Conservation (phyloP, 1,284 basidiomycete species). For the Naganishia sp. region DNA sequence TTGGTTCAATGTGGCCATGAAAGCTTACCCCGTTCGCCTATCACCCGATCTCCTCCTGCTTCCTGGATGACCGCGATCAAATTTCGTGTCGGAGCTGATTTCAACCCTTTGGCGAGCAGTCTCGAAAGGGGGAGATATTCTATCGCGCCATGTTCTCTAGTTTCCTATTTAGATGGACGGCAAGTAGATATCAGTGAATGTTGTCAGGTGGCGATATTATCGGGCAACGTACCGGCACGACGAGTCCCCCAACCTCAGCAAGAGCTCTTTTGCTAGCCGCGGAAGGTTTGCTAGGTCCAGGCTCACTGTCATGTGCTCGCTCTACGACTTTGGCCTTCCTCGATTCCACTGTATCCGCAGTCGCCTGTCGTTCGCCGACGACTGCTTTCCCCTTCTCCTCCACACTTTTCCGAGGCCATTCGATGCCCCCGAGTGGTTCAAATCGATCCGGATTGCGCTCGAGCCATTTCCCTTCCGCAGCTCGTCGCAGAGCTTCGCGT, state of each 20-base stretch:
- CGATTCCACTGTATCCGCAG: neutral
- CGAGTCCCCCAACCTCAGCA: conserved; percentile 1
- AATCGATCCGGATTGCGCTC: conserved; percentile 2
- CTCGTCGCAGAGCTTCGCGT: conserved; percentile 9
- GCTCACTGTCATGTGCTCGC: too few relatives aligned
- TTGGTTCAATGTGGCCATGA: neutral
- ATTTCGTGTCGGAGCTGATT: neutral
- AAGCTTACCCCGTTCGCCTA: conserved; percentile 10
- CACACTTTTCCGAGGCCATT: too few relatives aligned
- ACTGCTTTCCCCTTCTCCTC: neutral
- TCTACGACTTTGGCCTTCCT: neutral
- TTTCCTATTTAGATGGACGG: neutral
- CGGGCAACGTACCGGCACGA: conserved; percentile 1
- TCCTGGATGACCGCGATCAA: conserved; percentile 1
- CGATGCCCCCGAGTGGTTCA: neutral
- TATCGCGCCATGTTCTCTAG: neutral
- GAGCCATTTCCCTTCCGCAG: conserved; percentile 17
- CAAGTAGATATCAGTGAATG: neutral
- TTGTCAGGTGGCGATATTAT: too few relatives aligned
- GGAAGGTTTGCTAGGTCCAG: neutral
- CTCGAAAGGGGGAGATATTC: neutral
- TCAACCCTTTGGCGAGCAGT: neutral
- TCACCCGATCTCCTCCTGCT: neutral
- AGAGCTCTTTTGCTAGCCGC: neutral
- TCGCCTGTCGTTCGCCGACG: neutral